Base-by-base conservation (phyloP, 345 rosid species). In the Angophora floribunda region DNA sequence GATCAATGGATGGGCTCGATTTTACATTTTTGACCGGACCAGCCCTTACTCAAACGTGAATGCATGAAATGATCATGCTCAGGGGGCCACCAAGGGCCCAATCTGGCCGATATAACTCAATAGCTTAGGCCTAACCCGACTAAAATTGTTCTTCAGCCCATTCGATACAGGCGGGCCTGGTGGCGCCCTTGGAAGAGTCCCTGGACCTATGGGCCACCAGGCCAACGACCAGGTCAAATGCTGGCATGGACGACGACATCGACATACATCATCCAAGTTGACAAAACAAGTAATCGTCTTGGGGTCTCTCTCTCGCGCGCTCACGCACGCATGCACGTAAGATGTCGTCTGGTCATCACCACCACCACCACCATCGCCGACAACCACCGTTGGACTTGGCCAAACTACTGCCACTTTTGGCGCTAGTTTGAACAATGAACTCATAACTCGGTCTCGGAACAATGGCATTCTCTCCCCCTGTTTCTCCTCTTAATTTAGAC, bases 371-470 rank as follows among this genome's bases (percentile, higher is more conserved):
- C 59, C 61, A 8, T 55, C 22, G 0, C 28, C 12, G 8, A 55
- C 61, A 19, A 0, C 5, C 61, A 21, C 61, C 1, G 9, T 0
- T 11, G 28, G 22, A 55, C 61, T 55, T 55, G 28, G 28, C 61
- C 4, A 21, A 55, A 55, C 61, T 0, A 55, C 41, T 4, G 41
- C 41, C 41, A 36, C 41, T 36, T 36, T 36, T 4, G 41, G 41
- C 41, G 41, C 41, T 36, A 36, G 4, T 36, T 61, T n/a, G 14
- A 61, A 61, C 36, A 13, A 6, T 61, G 70, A 4, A 8, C 28
- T 61, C 36, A 61, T 13, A 61, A 61, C 36, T 61, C 9, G 2
- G 17, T 61, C 70, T 28, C 17, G 0, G 4, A 61, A 13, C 8
- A 28, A 61, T 4, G 3, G 2, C 70, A 3, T 61, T 61, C 36